A percentile compares a stretch with the other conserved stretches of the same genome.
phyloP scores from a whole-genome alignment of 2,329 filamentous ascomycete genomes.

The Phaeosphaeriaceae sp. region DNA sequence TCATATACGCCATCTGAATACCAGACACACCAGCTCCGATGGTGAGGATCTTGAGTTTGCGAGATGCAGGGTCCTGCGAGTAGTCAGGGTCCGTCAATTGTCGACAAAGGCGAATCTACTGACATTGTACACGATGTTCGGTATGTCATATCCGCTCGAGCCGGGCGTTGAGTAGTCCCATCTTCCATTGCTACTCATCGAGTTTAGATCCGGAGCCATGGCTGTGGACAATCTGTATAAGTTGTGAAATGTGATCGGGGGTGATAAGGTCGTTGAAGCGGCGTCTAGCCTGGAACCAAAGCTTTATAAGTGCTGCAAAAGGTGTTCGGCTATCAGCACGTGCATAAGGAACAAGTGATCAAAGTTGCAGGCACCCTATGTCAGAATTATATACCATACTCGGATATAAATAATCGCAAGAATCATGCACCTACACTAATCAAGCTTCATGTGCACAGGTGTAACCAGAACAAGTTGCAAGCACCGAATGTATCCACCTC shows the following conservation, averaged over 20 bases:
- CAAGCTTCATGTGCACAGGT: background rate
- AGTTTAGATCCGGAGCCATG: conserved; percentile 55
- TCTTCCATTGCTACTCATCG: conserved; percentile 39
- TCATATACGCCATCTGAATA: conserved; percentile 57
- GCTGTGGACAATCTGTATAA: background rate
- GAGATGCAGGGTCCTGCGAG: conserved; percentile 17
- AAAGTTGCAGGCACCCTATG: background rate
- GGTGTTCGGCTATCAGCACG: background rate
- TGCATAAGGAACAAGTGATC: background rate
- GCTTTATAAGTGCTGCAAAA: background rate
- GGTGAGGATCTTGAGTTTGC: conserved; percentile 55
- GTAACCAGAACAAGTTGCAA: background rate
- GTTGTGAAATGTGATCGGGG: no score
- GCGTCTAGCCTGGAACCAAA: no score
- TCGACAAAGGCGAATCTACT: background rate
- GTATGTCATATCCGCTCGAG: conserved; percentile 50
- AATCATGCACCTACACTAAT: background rate
- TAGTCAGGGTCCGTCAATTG: background rate
- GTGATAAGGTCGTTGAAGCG: no score
- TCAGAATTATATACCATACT: background rate
- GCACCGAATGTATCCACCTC: background rate
- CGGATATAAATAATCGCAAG: background rate
- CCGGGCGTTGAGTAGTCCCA: conserved; percentile 55
- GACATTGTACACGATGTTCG: conserved; percentile 48
- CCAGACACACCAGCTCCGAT: conserved; percentile 58